Percentiles rank a stretch among this genome's conserved stretches.
These are phyloP conservation scores for Acrodontium crateriforme DNA, from an alignment of 2,329 filamentous ascomycete species.

Conservation along the genomic window DNA sequence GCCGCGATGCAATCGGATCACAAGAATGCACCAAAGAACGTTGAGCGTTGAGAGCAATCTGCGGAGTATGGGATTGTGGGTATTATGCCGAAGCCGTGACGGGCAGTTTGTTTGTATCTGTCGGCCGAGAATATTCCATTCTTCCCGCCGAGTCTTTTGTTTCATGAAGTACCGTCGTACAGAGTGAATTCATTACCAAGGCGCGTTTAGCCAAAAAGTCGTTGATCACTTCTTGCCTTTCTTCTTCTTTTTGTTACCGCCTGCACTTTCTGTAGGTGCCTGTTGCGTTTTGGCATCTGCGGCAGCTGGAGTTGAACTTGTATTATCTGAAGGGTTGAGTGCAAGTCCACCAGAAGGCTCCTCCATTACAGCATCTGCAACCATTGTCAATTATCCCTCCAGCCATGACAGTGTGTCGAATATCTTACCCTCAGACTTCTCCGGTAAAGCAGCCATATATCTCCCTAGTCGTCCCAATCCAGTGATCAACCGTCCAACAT, in stretches of 20 bases:
- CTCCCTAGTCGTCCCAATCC: conserved; percentile 64
- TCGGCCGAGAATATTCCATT: too few species aligned
- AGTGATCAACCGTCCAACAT: conserved; percentile 71
- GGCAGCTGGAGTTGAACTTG: conserved; percentile 3
- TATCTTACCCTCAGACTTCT: conserved; percentile 25
- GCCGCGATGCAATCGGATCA: too few species aligned
- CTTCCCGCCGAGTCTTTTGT: too few species aligned
- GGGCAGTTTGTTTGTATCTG: too few species aligned
- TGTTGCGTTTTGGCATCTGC: conserved; percentile 9
- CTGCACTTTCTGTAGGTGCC: conserved; percentile 12
- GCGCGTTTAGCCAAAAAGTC: too few species aligned
- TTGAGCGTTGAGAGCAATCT: too few species aligned
- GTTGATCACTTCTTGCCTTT: conserved; percentile 38
- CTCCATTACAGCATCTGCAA: conserved; percentile 20
- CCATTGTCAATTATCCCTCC: not conserved
- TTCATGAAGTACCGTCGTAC: too few species aligned
- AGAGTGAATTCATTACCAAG: too few species aligned
- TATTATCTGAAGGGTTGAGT: conserved; percentile 7
- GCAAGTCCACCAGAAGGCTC: conserved; percentile 11
- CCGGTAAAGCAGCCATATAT: conserved; percentile 39
- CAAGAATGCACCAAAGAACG: too few species aligned
- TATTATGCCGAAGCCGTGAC: too few species aligned
- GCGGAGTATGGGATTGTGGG: too few species aligned
- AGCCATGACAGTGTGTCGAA: not conserved
- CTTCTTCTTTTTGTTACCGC: conserved; percentile 36